These are phyloP conservation scores for Ceriops zippeliana DNA, from an alignment of 345 rosid genomes.

Conservation along the genomic window DNA sequence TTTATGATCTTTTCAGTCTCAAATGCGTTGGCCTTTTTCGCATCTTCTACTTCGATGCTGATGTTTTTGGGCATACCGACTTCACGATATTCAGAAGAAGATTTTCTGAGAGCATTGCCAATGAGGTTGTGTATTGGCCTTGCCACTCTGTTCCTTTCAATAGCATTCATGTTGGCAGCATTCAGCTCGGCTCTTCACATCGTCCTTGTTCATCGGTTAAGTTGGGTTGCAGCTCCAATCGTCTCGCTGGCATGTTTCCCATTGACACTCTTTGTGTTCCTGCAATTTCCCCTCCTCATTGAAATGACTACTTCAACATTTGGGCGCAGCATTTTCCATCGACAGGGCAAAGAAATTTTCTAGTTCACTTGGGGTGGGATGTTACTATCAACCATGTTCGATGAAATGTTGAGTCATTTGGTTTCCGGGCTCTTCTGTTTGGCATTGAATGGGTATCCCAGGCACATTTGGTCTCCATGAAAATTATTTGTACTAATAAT, in stretches of 20 bases:
- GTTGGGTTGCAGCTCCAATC: constrained; percentile 6
- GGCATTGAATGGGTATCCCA: too few relatives aligned
- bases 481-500: too few relatives aligned
- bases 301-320: background rate
- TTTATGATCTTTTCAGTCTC: background rate
- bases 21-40: background rate
- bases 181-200: background rate
- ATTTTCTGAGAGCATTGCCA: constrained; percentile 2
- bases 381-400: too few relatives aligned
- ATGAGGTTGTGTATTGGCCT: background rate
- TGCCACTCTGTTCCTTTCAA: background rate
- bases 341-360: background rate
- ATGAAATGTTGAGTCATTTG: too few relatives aligned
- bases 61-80: constrained; percentile 8
- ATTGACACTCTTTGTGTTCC: background rate
- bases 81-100: background rate
- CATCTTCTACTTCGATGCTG: background rate
- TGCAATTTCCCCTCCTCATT: constrained; percentile 1
- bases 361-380: too few relatives aligned
- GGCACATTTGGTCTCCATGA: too few relatives aligned
- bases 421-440: too few relatives aligned
- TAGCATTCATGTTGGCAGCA: background rate
- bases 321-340: background rate
- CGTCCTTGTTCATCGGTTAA: background rate
- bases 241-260: background rate